These are phyloP conservation scores for Podospora tetraspora DNA, from an alignment of 495 filamentous ascomycete genomes.

Conservation along the genomic window DNA sequence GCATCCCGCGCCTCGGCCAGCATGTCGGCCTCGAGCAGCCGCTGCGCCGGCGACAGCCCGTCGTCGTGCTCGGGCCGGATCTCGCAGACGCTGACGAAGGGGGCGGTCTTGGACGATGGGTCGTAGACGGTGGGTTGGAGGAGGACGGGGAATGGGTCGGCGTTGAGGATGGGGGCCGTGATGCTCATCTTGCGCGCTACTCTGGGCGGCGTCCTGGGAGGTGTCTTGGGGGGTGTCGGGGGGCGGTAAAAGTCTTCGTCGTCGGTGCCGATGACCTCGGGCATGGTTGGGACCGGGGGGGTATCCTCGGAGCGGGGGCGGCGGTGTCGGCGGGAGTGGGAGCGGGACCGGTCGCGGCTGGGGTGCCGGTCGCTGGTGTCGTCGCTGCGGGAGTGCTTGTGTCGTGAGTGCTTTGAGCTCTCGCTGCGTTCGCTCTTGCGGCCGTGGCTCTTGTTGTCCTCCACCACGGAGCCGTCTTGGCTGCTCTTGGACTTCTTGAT, in stretches of 20 bases:
- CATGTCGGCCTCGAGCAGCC: constrained; percentile 38
- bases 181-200: constrained; percentile 27
- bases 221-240: constrained; percentile 24
- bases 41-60: constrained; percentile 40
- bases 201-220: background rate
- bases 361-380: constrained; percentile 22
- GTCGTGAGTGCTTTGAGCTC: constrained; percentile 27
- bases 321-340: constrained; percentile 15
- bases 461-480: constrained; percentile 4
- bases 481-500: constrained; percentile 29
- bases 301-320: constrained; percentile 29
- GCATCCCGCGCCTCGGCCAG: constrained; percentile 38
- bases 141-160: constrained; percentile 38
- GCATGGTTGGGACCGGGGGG: constrained; percentile 21
- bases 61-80: constrained; percentile 12
- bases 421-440: constrained; percentile 26
- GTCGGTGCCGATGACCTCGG: constrained; percentile 39
- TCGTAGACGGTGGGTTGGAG: constrained; percentile 45
- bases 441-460: constrained; percentile 13
- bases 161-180: constrained; percentile 44
- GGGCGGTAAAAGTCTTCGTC: constrained; percentile 37
- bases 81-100: constrained; percentile 13
- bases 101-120: constrained; percentile 33
- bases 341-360: constrained; percentile 16
- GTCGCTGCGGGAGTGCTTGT: constrained; percentile 29